phyloP scores from a whole-genome alignment of 306 rosid species.

The Begonia peltatifolia region DNA sequence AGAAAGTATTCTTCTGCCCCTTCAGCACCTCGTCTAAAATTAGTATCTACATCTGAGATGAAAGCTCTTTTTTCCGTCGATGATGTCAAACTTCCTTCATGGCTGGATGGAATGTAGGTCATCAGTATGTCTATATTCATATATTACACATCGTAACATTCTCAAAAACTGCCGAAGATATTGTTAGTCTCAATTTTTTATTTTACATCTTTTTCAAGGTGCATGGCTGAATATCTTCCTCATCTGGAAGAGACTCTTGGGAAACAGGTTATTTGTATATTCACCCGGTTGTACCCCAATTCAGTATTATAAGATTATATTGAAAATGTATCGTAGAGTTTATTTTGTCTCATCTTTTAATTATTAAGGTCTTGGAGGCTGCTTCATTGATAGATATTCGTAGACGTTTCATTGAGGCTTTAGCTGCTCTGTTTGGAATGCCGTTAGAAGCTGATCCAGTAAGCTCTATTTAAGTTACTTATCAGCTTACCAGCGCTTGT shows the following conservation, averaged over 20 bases:
- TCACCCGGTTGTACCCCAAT: neutral
- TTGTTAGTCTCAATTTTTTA: constrained; percentile 8
- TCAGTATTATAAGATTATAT: no score
- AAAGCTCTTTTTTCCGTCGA: constrained; percentile 66
- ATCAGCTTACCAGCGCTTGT: neutral
- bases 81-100: constrained; percentile 77
- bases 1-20: constrained; percentile 48
- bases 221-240: constrained; percentile 91
- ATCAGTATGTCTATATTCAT: neutral
- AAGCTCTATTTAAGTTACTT: neutral
- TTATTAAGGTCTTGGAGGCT: constrained; percentile 66
- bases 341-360: constrained; percentile 2
- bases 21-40: constrained; percentile 78
- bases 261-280: constrained; percentile 60
- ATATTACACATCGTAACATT: no score
- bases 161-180: no score
- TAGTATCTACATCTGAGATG: constrained; percentile 60
- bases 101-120: constrained; percentile 87
- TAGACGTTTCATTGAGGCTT: constrained; percentile 74
- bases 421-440: constrained; percentile 55
- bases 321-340: no score
- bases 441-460: constrained; percentile 96
- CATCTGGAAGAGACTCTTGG: constrained; percentile 78
- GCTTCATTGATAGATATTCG: constrained; percentile 60
- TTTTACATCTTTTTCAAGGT: constrained; percentile 37